Evolutionary conservation across 2,329 filamentous ascomycete genomes (phyloP).

Genomic region (Aspergillus sp.): DNA sequence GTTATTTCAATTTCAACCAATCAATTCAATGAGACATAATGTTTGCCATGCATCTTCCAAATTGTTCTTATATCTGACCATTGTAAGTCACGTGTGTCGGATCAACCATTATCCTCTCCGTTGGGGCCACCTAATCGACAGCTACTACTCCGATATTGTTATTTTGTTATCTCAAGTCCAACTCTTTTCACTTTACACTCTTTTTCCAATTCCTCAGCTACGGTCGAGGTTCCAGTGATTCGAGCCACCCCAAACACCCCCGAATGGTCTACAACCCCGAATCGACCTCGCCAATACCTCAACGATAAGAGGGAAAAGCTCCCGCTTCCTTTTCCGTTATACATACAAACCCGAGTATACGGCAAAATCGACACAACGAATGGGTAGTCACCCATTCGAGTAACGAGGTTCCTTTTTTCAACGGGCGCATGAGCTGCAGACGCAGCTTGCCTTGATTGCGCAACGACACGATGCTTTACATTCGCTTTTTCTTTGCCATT

Average conservation of each 20-base stretch:
- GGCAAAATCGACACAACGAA: no score
- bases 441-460: slow-evolving; percentile 8
- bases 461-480: slow-evolving; percentile 26
- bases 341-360: no score
- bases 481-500: slow-evolving; percentile 27
- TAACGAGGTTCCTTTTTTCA: neutral
- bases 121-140: slow-evolving; percentile 20
- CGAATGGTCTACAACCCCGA: neutral
- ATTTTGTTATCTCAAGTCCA: neutral
- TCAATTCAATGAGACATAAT: neutral
- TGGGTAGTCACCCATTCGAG: no score
- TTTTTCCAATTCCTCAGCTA: no score
- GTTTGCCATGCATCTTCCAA: neutral
- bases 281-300: no score
- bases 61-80: no score
- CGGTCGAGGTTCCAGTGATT: no score
- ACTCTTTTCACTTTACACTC: no score
- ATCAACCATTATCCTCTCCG: slow-evolving; percentile 2
- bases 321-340: no score
- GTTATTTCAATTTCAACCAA: no score
- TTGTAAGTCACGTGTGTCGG: neutral
- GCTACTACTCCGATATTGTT: slow-evolving; percentile 1
- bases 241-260: neutral
- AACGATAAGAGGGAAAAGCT: no score
- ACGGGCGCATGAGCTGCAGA: slow-evolving; percentile 8